A percentile compares a stretch with the other conserved stretches of the same genome.
Evolutionary conservation across 129 eudicot genomes (phyloP).

Genomic region (Arctium lappa): DNA sequence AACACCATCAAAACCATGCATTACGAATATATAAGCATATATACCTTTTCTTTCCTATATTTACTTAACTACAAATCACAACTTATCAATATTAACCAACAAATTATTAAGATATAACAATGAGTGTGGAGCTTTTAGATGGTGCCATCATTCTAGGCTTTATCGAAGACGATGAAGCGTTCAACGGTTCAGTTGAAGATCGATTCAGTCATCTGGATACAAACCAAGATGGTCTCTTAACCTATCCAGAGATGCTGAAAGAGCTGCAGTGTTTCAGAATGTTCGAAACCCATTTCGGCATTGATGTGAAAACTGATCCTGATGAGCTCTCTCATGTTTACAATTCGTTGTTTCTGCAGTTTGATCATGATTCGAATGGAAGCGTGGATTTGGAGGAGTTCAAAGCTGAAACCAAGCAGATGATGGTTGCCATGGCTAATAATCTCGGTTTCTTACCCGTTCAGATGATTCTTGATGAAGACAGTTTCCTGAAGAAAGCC

Average conservation of each 20-base stretch:
- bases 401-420: slow-evolving; percentile 48
- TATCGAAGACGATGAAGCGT: slow-evolving; percentile 49
- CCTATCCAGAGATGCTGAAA: slow-evolving; percentile 42
- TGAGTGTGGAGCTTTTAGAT: slow-evolving; percentile 56
- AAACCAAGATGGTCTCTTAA: slow-evolving; percentile 47
- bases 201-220: slow-evolving; percentile 43
- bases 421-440: slow-evolving; percentile 56
- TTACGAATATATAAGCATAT: slow-evolving; percentile 13
- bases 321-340: slow-evolving; percentile 35
- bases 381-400: slow-evolving; percentile 48
- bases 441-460: slow-evolving; percentile 52
- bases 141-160: slow-evolving; percentile 41
- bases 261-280: slow-evolving; percentile 42
- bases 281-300: slow-evolving; percentile 55
- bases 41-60: slow-evolving; percentile 11
- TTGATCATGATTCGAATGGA: slow-evolving; percentile 46
- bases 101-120: neutral
- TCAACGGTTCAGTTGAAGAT: slow-evolving; percentile 33
- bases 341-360: slow-evolving; percentile 39
- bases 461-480: slow-evolving; percentile 54
- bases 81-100: neutral
- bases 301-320: slow-evolving; percentile 45
- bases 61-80: slow-evolving; percentile 5
- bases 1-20: slow-evolving; percentile 10
- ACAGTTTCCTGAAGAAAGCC: slow-evolving; percentile 44